A percentile compares a stretch with the other conserved stretches of the same genome.
phyloP scores from a whole-genome alignment of 192 early-diverging fungal genomes.

The Coemansia sp. region DNA sequence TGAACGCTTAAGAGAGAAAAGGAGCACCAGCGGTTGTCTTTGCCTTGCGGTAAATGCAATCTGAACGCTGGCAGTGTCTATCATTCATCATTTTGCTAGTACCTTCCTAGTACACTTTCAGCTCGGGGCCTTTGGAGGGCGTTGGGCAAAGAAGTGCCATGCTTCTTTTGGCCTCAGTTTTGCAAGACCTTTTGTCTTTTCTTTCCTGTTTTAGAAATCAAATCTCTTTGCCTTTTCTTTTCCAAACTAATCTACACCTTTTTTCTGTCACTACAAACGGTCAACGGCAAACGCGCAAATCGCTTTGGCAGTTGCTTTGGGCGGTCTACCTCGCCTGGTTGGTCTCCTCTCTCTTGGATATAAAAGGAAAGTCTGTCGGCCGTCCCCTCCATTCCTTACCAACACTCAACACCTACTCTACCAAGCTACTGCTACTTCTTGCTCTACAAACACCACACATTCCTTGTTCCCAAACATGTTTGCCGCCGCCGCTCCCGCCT shows the following conservation, averaged over 20 bases:
- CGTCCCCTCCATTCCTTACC: constrained; percentile 5
- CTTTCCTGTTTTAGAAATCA: constrained; percentile 12
- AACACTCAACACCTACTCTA: neutral
- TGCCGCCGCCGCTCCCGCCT: constrained; percentile 1
- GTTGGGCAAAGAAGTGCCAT: neutral
- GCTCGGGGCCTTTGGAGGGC: neutral
- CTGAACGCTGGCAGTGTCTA: constrained; percentile 2
- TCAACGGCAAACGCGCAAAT: neutral
- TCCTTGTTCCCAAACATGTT: constrained; percentile 8
- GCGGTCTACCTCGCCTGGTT: constrained; percentile 1
- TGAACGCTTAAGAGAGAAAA: neutral
- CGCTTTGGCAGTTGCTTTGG: neutral
- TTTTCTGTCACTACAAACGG: constrained; percentile 10
- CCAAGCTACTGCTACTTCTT: neutral
- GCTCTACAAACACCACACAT: constrained; percentile 4
- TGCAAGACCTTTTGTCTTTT: constrained; percentile 8
- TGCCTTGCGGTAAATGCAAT: constrained; percentile 1
- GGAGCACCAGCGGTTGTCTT: constrained; percentile 2
- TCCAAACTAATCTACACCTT: constrained; percentile 2
- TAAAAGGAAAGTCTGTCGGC: constrained; percentile 7
- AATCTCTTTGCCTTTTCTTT: neutral
- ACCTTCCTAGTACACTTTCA: neutral
- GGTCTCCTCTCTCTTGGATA: constrained; percentile 7
- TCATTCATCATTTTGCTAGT: neutral
- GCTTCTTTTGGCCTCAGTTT: neutral